phyloP scores from a whole-genome alignment of 495 filamentous ascomycete genomes.

The Acidiella bohemica region DNA sequence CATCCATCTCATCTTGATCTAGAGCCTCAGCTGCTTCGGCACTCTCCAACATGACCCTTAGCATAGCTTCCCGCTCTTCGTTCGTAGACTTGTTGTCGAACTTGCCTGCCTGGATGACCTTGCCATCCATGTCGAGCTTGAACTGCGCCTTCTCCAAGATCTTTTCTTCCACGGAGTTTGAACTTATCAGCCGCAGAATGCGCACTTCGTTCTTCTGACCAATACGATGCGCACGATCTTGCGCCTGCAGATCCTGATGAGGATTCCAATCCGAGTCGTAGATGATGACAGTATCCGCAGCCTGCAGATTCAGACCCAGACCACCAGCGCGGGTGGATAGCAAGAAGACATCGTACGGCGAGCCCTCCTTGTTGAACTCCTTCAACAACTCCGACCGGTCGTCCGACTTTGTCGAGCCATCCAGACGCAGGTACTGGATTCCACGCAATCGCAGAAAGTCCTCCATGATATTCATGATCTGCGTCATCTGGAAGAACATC shows the following conservation, averaged over 20 bases:
- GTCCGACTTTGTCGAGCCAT: slow-evolving; percentile 93
- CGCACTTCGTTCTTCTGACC: slow-evolving; percentile 99
- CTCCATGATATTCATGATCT: slow-evolving; percentile 99
- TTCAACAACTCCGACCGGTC: slow-evolving; percentile 84
- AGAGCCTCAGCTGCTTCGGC: slow-evolving; percentile 76
- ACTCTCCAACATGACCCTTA: slow-evolving; percentile 79
- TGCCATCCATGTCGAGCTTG: slow-evolving; percentile 98
- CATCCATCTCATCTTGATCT: slow-evolving; percentile 78
- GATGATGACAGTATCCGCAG: slow-evolving; percentile 96
- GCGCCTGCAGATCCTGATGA: slow-evolving; percentile 96
- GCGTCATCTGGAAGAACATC: slow-evolving; percentile 99
- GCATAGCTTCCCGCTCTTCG: slow-evolving; percentile 90
- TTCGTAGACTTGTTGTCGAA: slow-evolving; percentile 99
- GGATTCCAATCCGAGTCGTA: slow-evolving; percentile 99
- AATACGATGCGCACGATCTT: slow-evolving; percentile 99
- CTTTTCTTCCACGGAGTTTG: slow-evolving; percentile 96
- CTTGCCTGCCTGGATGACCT: slow-evolving; percentile 96
- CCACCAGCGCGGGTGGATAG: slow-evolving; percentile 98
- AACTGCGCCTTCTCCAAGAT: slow-evolving; percentile 93
- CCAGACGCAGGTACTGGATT: slow-evolving; percentile 75
- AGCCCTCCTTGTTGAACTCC: slow-evolving; percentile 77
- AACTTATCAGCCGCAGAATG: slow-evolving; percentile 86
- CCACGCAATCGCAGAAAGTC: slow-evolving; percentile 81
- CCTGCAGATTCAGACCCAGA: slow-evolving; percentile 90
- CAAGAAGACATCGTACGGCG: slow-evolving; percentile 93